phyloP scores from a whole-genome alignment of 768 basidiomycete species.

The Lentinula boryana region DNA sequence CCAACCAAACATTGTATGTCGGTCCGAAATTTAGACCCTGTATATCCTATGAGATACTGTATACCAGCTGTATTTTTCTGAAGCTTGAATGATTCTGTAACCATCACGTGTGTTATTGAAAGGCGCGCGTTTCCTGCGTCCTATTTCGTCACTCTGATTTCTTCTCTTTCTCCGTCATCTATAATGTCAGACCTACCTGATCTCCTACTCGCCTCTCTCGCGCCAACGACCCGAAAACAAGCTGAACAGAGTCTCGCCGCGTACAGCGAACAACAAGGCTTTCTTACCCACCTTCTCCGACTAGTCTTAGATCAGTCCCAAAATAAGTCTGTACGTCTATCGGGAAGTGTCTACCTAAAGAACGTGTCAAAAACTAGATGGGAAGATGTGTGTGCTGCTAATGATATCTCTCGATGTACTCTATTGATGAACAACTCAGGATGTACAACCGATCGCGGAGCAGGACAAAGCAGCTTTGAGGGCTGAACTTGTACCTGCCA shows the following conservation, averaged over 20 bases:
- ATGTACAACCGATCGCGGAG: slow-evolving; percentile 64
- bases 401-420: background rate
- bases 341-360: slow-evolving; percentile 89
- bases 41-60: too few relatives aligned
- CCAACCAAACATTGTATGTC: too few relatives aligned
- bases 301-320: slow-evolving; percentile 69
- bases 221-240: slow-evolving; percentile 64
- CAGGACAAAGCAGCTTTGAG: slow-evolving; percentile 72
- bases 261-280: slow-evolving; percentile 69
- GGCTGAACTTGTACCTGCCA: slow-evolving; percentile 78
- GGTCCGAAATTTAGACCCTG: too few relatives aligned
- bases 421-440: slow-evolving; percentile 32
- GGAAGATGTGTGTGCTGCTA: slow-evolving; percentile 62
- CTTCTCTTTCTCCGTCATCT: background rate
- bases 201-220: slow-evolving; percentile 67
- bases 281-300: slow-evolving; percentile 70
- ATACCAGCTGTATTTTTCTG: too few relatives aligned
- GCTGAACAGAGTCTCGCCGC: slow-evolving; percentile 74
- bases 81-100: too few relatives aligned
- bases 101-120: background rate
- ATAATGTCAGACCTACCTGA: slow-evolving; percentile 62
- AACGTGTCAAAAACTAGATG: slow-evolving; percentile 84
- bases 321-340: slow-evolving; percentile 69
- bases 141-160: background rate
- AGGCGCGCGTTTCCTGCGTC: background rate